Evolutionary conservation across 2,329 filamentous ascomycete species (phyloP), one percentile per base, ranked within the genome.

Genomic region (Arthrobotrys conoides): DNA sequence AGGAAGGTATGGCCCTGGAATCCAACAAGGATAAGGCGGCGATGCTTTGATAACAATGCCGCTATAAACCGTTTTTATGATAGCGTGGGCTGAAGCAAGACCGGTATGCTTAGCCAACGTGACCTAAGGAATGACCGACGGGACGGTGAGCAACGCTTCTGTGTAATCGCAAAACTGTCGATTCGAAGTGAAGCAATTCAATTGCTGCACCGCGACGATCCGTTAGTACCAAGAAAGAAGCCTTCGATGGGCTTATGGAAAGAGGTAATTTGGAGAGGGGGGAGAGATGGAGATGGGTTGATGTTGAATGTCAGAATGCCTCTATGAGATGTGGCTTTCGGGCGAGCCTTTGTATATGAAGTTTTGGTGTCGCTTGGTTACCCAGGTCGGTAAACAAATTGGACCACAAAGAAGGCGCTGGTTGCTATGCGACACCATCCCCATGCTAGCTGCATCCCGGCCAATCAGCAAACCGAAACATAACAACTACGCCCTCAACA

Each of bases 371-470:
- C 72, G 68, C 75, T 63, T 57, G 38, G 68, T 48, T 41, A 20
- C 44, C 16, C 2, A 46, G 44, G 44, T 20, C 22, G 63, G 68
- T 72, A 78, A 71, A 78, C 68, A 78, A 78, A 68, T 38, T 30
- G 36, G 48, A 2, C 14, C 9, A 4, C 24, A 55, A 12, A 14
- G 18, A 41, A 27, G 16, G 57, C 27, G 38, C 22, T 57, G 51
- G 75, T 78, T 78, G 75, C 75, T 78, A 78, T 78, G 75, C 75
- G 68, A 72, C 51, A 71, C 59, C 53, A 53, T n/a, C 9, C 9
- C 44, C 55, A 66, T 9, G 61, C 55, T 20, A 16, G 16, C 30
- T 18, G 30, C 51, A 48, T 27, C 48, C 38, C 22, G 36, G 24
- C 10, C 55, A 24, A 36, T 46, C 51, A 38, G 38, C 44, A 64